Evolutionary conservation across 2,329 filamentous ascomycete species (phyloP).

Genomic region (Purpureocillium lavendulum): DNA sequence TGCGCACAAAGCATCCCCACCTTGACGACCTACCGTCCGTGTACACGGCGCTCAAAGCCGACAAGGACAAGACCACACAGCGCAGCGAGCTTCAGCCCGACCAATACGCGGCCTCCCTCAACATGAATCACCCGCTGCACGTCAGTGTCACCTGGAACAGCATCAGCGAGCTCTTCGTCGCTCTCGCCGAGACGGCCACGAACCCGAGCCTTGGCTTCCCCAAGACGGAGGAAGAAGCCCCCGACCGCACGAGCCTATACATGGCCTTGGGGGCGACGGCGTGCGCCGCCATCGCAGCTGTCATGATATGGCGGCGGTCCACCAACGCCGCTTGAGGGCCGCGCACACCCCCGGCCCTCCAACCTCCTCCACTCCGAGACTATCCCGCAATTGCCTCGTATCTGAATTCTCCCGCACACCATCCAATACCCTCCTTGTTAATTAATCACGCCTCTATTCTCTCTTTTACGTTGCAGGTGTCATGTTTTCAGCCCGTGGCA

Average conservation of each 20-base stretch:
- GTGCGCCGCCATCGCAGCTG: conserved; percentile 53
- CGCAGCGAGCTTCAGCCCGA: conserved; percentile 85
- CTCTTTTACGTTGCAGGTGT: background rate
- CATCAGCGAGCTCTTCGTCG: conserved; percentile 89
- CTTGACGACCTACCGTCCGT: conserved; percentile 85
- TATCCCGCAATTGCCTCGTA: background rate
- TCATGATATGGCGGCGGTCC: conserved; percentile 57
- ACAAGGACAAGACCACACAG: conserved; percentile 95
- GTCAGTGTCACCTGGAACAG: conserved; percentile 92
- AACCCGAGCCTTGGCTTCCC: conserved; percentile 85
- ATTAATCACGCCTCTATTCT: background rate
- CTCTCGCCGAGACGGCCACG: conserved; percentile 82
- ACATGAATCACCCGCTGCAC: conserved; percentile 86
- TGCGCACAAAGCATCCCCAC: conserved; percentile 71
- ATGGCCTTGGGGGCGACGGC: conserved; percentile 70
- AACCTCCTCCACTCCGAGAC: background rate
- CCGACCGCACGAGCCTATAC: conserved; percentile 78
- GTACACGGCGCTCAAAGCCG: conserved; percentile 89
- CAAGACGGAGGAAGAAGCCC: conserved; percentile 76
- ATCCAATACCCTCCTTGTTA: conserved; percentile 1
- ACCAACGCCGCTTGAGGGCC: conserved; percentile 32
- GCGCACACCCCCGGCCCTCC: background rate
- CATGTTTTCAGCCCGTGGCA: background rate
- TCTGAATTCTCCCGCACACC: background rate
- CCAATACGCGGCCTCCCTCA: conserved; percentile 74